phyloP scores from a whole-genome alignment of 2,329 filamentous ascomycete species.

The Fusarium piperis region DNA sequence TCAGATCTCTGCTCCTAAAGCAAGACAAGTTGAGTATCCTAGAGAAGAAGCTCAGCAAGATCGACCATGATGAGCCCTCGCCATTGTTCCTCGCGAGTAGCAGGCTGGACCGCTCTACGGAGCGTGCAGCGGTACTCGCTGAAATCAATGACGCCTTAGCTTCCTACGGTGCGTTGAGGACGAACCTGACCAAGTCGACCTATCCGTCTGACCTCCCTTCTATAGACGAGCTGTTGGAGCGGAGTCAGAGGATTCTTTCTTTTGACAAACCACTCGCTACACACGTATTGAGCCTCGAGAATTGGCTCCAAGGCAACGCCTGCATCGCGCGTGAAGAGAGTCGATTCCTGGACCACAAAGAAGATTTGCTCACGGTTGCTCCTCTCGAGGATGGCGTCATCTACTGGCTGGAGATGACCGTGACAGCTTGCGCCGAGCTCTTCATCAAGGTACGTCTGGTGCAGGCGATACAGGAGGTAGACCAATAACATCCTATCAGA shows the following conservation, averaged over 20 bases:
- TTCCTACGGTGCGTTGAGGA: too few relatives aligned
- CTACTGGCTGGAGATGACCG: too few relatives aligned
- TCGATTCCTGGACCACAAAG: too few relatives aligned
- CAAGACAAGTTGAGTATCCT: constrained; percentile 44
- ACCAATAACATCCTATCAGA: too few relatives aligned
- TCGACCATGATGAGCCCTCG: constrained; percentile 39
- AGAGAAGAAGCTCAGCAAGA: constrained; percentile 40
- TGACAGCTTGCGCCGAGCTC: too few relatives aligned
- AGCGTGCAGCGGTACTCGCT: background rate
- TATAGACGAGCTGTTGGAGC: background rate
- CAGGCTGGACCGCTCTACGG: constrained; percentile 31
- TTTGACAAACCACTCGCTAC: background rate
- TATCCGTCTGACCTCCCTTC: too few relatives aligned
- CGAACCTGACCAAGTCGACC: too few relatives aligned
- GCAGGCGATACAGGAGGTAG: too few relatives aligned
- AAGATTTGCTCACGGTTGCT: too few relatives aligned
- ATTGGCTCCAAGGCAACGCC: background rate
- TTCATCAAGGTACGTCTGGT: too few relatives aligned
- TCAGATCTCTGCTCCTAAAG: constrained; percentile 44
- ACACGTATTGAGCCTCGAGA: background rate
- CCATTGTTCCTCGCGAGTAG: constrained; percentile 10
- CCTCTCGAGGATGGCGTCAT: too few relatives aligned
- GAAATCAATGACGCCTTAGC: background rate
- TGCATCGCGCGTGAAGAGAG: background rate
- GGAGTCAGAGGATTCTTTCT: background rate